Evolutionary conservation across 148 eudicot species (phyloP).

Genomic region (Drosera capensis): DNA sequence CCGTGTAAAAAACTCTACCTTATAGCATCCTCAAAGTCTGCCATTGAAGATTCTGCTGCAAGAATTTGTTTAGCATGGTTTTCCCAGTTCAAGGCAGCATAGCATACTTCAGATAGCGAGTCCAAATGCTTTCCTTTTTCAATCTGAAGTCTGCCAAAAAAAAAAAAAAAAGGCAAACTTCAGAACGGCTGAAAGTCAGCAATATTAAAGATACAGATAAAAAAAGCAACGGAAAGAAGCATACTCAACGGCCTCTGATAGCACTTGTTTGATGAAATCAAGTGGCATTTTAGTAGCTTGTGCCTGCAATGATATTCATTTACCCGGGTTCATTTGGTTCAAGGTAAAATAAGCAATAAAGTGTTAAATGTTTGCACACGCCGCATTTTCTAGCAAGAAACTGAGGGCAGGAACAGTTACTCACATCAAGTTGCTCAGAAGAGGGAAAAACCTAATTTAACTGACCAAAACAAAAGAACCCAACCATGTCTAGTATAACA

Average conservation of each 20-base stretch:
- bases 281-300: constrained; percentile 25
- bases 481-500: not conserved
- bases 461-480: too few relatives aligned
- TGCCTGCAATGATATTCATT: constrained; percentile 30
- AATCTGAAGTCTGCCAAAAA: constrained; percentile 56
- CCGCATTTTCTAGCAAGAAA: too few relatives aligned
- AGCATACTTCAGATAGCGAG: constrained; percentile 33
- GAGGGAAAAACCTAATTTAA: too few relatives aligned
- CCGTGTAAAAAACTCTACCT: constrained; percentile 26
- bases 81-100: constrained; percentile 58
- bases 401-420: too few relatives aligned
- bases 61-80: constrained; percentile 47
- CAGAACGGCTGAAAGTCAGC: not conserved
- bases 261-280: constrained; percentile 43
- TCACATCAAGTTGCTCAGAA: too few relatives aligned
- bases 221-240: constrained; percentile 14
- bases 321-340: not conserved
- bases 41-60: constrained; percentile 31
- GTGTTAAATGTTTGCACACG: too few relatives aligned
- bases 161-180: not conserved
- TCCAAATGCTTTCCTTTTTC: constrained; percentile 47
- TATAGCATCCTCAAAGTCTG: constrained; percentile 47
- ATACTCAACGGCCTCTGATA: constrained; percentile 61
- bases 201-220: constrained; percentile 1
- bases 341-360: too few relatives aligned